A percentile compares a stretch with the other conserved stretches of the same genome.
These are phyloP conservation scores for Talaromyces sp. DNA, from an alignment of 2,329 filamentous ascomycete genomes.

Conservation along the genomic window DNA sequence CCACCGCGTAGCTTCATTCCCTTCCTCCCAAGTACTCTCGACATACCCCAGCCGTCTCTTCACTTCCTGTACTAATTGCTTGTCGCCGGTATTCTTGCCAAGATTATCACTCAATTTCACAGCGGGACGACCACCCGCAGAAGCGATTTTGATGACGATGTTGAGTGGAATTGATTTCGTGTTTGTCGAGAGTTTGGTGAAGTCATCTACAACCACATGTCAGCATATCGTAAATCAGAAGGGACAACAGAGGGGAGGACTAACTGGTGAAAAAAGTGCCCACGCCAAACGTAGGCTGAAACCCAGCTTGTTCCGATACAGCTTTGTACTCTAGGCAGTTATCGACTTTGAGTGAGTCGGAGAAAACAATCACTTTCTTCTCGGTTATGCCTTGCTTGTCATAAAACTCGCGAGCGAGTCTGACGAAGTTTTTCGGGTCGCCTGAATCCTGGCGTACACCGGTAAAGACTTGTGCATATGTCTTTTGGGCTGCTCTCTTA, in stretches of 20 bases:
- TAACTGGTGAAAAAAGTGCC: slow-evolving; percentile 87
- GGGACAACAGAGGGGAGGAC: slow-evolving; percentile 23
- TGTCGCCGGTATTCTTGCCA: slow-evolving; percentile 91
- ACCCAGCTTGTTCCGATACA: slow-evolving; percentile 72
- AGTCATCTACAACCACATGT: slow-evolving; percentile 61
- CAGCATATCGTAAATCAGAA: neutral
- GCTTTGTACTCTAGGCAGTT: slow-evolving; percentile 86
- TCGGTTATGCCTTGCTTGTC: slow-evolving; percentile 68
- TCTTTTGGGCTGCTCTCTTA: slow-evolving; percentile 47
- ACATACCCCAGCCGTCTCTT: slow-evolving; percentile 83
- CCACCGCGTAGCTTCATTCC: slow-evolving; percentile 82
- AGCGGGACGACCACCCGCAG: slow-evolving; percentile 72
- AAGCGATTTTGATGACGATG: slow-evolving; percentile 95
- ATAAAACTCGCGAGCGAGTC: slow-evolving; percentile 77
- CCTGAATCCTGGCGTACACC: slow-evolving; percentile 90
- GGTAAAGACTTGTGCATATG: slow-evolving; percentile 76
- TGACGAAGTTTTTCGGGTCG: slow-evolving; percentile 74
- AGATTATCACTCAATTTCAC: slow-evolving; percentile 92
- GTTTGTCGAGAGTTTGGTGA: slow-evolving; percentile 64
- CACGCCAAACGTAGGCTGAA: slow-evolving; percentile 85
- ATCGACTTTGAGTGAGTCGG: slow-evolving; percentile 89
- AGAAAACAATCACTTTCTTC: slow-evolving; percentile 89
- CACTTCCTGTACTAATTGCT: slow-evolving; percentile 71
- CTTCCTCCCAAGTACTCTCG: slow-evolving; percentile 77
- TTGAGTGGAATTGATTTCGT: slow-evolving; percentile 88